Evolutionary conservation across 345 rosid species (phyloP).

Genomic region (Hibiscus trionum): DNA sequence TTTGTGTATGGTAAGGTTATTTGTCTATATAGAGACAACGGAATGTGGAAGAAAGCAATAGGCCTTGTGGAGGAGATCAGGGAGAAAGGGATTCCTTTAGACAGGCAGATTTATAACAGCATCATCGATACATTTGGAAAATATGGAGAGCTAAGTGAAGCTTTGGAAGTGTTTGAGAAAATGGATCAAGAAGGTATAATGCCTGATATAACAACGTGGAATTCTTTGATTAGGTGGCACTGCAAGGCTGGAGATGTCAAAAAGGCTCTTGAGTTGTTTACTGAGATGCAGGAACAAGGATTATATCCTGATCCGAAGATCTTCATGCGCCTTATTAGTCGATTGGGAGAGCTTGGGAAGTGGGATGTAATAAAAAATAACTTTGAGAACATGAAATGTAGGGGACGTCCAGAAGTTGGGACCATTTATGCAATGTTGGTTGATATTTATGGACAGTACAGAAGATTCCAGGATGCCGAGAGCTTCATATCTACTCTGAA

Average conservation of each 20-base stretch:
- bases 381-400: constrained; percentile 33
- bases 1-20: constrained; percentile 50
- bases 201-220: constrained; percentile 59
- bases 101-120: constrained; percentile 47
- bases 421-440: constrained; percentile 46
- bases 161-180: constrained; percentile 36
- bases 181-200: constrained; percentile 38
- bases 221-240: constrained; percentile 55
- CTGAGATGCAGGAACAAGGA: constrained; percentile 55
- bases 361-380: constrained; percentile 42
- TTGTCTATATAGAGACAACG: constrained; percentile 60
- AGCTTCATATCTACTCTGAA: constrained; percentile 45
- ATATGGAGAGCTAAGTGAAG: constrained; percentile 51
- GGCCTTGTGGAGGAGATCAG: constrained; percentile 47
- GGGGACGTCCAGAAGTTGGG: constrained; percentile 34
- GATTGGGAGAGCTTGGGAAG: constrained; percentile 58
- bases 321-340: constrained; percentile 40
- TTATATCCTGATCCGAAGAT: constrained; percentile 57
- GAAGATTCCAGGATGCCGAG: constrained; percentile 43
- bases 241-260: constrained; percentile 42
- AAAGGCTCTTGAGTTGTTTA: constrained; percentile 43
- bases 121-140: constrained; percentile 56
- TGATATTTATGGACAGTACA: constrained; percentile 56
- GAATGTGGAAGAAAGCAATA: constrained; percentile 76
- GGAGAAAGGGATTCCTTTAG: constrained; percentile 39